Conservation (phyloP, 1,284 basidiomycete species). For the Trichosporon sp. region DNA sequence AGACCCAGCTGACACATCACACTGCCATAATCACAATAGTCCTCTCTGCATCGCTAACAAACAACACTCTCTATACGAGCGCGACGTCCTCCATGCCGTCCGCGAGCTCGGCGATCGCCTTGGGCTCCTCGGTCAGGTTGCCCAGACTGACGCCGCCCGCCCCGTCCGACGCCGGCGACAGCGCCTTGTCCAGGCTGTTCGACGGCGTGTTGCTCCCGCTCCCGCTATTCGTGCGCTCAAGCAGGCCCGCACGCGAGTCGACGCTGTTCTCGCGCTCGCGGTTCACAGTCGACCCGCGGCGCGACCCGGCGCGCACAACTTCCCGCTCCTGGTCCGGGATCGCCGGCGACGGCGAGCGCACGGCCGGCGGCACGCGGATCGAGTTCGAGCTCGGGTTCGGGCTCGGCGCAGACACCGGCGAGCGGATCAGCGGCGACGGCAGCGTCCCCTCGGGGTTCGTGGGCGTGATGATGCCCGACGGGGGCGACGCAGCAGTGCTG, state of each 20-base stretch:
- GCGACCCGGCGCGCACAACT: background rate
- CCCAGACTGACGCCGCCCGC: no score
- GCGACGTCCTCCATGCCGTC: constrained; percentile 3
- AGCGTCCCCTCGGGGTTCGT: background rate
- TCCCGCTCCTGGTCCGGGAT: background rate
- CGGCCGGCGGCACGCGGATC: background rate
- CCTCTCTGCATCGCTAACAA: constrained; percentile 2
- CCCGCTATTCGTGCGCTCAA: background rate
- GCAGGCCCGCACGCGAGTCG: background rate
- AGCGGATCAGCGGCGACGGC: background rate
- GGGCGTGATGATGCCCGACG: background rate
- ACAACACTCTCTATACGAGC: constrained; percentile 3
- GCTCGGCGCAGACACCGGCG: background rate
- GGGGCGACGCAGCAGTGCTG: background rate
- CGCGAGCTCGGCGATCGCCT: background rate
- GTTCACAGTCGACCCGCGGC: background rate
- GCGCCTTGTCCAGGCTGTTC: constrained; percentile 2
- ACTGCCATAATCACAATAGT: background rate
- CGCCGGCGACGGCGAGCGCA: background rate
- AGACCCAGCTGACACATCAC: background rate
- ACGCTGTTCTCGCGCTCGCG: background rate
- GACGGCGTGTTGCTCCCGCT: background rate
- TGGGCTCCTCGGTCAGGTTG: background rate
- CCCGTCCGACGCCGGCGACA: background rate
- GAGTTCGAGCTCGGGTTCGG: background rate